Evolutionary conservation across 208 protist genomes (phyloP), one percentile per base, ranked within the genome.

Genomic region (Wallacemonas sp.): DNA sequence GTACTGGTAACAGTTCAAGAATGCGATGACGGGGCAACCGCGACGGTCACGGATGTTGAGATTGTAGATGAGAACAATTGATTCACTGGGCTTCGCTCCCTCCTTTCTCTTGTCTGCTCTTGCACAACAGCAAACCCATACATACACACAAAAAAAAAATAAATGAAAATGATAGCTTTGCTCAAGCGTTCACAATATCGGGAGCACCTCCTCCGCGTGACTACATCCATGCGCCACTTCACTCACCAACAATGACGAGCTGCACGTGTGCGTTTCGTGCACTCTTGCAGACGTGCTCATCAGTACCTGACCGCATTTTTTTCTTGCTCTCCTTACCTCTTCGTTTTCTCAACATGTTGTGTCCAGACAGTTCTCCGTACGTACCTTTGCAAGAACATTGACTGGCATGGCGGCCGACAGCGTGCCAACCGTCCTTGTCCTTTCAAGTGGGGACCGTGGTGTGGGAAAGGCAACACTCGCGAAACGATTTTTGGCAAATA

Each of bases 41-140:
- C 51, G 31, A 24, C 51, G 2, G 51, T 58, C 14, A n/a, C 41
- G 5, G 51, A 58, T 58, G 51, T 58, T 9, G 51, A 58, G 6
- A 21, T 58, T 38, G 51, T 42, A 2, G 51, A 58, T 11, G 51
- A 8, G 36, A 17, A 41, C 6, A 41, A 41, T n/a, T n/a, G n/a
- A n/a, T n/a, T n/a, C n/a, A n/a, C n/a, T n/a, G n/a, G n/a, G n/a
- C n/a, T n/a, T n/a, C n/a, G n/a, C n/a, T n/a, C n/a, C n/a, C n/a
- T n/a, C n/a, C n/a, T n/a, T n/a, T n/a, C n/a, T n/a, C 9, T 41
- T 41, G 36, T 41, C 14, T 41, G 36, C 36, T 41, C 9, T 17
- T 41, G 36, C 6, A 14, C 6, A 17, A 41, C 9, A 6, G 9
- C 9, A 41, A 41, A 41, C 36, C 9, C 36, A 41, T 41, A 14